Evolutionary conservation across 208 protist species (phyloP), one percentile per base, ranked within the genome.

Genomic region (Tritrichomonas foetus): DNA sequence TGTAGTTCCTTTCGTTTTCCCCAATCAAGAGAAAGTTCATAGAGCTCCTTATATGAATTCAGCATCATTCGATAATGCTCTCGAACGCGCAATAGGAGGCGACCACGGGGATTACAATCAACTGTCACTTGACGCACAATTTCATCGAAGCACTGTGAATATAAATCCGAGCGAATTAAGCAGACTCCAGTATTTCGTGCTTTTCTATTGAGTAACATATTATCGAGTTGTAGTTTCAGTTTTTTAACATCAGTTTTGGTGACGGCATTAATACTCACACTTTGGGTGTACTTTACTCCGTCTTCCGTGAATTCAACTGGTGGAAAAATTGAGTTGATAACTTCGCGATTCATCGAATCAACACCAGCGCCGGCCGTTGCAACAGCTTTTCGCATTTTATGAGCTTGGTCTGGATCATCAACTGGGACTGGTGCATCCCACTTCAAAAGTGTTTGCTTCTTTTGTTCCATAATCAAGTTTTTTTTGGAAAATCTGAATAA

Each of bases 61-160:
- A 84, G 3, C 2, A 53, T 30, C 11, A n/a, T 84, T 44, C 36
- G 9, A 44, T 53, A 84, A 53, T 84, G 74, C 1, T 94, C 41
- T 14, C 82, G 55, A n/a, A 94, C 30, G 1, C 93, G 30, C 13
- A 92, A 44, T 30, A 94, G 30, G 53, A 94, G 30, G 20, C 49
- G 78, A 16, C 93, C 93, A 30, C 93, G 2, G 22, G 93, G 39
- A 27, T 66, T 84, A 8, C 50, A 94, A 64, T 78, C 82, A 84
- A 94, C 49, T 47, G 93, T 94, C 3, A 80, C 61, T 78, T 94
- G 93, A 14, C 93, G 93, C 49, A 94, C 80, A 61, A 94, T 75
- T 84, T 94, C 93, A 44, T 94, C 93, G 25, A 94, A 94, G 61
- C 64, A 69, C 50, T 94, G 93, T n/a, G 49, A 55, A 49, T 94